A percentile compares a stretch with the other conserved stretches of the same genome.
Conservation (phyloP, 768 basidiomycete species). For the Suillus discolor region DNA sequence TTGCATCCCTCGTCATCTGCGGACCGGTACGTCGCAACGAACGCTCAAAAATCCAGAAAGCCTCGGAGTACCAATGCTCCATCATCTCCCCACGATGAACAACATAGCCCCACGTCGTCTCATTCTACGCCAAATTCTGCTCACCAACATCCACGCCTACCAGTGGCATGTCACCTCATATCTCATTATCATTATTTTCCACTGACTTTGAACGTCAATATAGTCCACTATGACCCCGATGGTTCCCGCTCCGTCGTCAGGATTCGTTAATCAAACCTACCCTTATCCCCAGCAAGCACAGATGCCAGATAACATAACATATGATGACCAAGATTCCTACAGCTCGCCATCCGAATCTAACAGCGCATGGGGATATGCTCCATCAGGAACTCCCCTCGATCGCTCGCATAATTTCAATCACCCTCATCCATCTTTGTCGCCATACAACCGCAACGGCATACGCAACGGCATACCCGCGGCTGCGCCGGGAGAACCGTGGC, state of each 20-base stretch:
- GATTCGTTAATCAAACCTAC: conserved; percentile 45
- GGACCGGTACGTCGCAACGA: conserved; percentile 66
- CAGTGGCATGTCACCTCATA: conserved; percentile 48
- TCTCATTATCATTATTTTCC: not conserved
- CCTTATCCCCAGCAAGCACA: conserved; percentile 45
- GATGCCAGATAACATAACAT: conserved; percentile 42
- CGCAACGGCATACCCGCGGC: conserved; percentile 24
- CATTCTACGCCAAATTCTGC: conserved; percentile 51
- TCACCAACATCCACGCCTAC: conserved; percentile 36
- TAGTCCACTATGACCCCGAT: conserved; percentile 40
- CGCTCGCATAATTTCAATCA: conserved; percentile 45
- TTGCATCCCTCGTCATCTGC: conserved; percentile 75
- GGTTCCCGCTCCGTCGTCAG: conserved; percentile 38
- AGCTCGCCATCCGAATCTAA: conserved; percentile 45
- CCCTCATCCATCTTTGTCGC: conserved; percentile 52
- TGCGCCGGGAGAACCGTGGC: conserved; percentile 25
- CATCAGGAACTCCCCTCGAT: conserved; percentile 32
- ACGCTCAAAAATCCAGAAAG: conserved; percentile 39
- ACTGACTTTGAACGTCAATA: conserved; percentile 9
- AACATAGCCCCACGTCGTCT: conserved; percentile 49
- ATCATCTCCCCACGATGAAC: conserved; percentile 33
- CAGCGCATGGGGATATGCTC: conserved; percentile 59
- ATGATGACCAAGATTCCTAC: conserved; percentile 45
- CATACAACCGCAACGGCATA: conserved; percentile 44
- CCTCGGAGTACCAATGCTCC: conserved; percentile 36